Evolutionary conservation across 2,329 filamentous ascomycete genomes (phyloP).

Genomic region (Colletotrichum lentis): DNA sequence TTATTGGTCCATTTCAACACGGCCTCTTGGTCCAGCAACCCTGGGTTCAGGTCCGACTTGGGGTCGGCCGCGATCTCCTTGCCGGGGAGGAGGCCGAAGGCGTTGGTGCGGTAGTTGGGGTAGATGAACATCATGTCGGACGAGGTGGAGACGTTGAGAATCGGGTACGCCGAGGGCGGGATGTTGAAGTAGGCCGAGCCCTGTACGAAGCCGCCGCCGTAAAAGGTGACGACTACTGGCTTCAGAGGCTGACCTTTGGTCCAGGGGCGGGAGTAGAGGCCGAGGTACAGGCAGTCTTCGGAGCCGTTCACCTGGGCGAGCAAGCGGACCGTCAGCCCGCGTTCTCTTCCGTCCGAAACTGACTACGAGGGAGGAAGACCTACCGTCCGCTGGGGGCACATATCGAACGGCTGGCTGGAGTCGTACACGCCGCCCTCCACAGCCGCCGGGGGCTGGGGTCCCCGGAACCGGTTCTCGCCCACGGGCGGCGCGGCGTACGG

Average conservation of each 20-base stretch:
- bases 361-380: constrained; percentile 5
- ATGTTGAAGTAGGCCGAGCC: constrained; percentile 63
- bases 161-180: constrained; percentile 65
- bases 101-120: constrained; percentile 65
- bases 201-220: constrained; percentile 67
- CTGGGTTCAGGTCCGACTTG: constrained; percentile 59
- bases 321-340: neutral
- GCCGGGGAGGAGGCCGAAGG: constrained; percentile 64
- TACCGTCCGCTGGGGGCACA: constrained; percentile 66
- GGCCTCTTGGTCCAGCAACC: constrained; percentile 50
- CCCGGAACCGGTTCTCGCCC: constrained; percentile 66
- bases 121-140: constrained; percentile 59
- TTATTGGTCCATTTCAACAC: constrained; percentile 43
- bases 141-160: constrained; percentile 61
- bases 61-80: constrained; percentile 54
- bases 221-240: constrained; percentile 68
- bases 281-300: constrained; percentile 70
- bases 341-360: too few relatives aligned
- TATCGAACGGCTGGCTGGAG: constrained; percentile 62
- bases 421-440: constrained; percentile 61
- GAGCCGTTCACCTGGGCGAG: constrained; percentile 54
- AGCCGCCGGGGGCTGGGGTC: constrained; percentile 62
- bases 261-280: constrained; percentile 68
- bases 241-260: constrained; percentile 51
- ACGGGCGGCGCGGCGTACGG: constrained; percentile 67